Base-by-base conservation (phyloP, 257 asterid genomes). In the Solanum chiquidenum region DNA sequence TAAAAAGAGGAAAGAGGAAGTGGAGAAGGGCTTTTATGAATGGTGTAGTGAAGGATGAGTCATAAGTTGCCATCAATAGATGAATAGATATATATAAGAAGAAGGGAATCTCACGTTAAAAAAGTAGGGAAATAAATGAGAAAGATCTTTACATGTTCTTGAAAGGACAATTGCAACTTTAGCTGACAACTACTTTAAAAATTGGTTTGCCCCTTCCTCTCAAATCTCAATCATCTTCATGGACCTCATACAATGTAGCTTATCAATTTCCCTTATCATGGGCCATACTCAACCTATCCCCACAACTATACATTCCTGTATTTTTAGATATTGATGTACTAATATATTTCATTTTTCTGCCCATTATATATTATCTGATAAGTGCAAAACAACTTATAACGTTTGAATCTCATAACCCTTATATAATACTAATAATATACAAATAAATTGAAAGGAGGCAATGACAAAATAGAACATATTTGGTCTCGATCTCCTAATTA, bases 31-130 rank as follows among this genome's bases (percentile, higher is more conserved):
- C 60, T 9, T 37, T 86, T 84, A 62, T 62, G 72, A 86, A 80
- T 25, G 82, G 83, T 60, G 85, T 87, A 90, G 95, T 92, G 95
- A 88, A 88, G 80, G 94, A 89, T 93, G 95, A 94, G 76, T 93
- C 95, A 94, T 58, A 72, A 87, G 82, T 90, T 89, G 79, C 86
- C 12, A 86, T 82, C 84, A 44, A 64, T 42, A n/a, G 76, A 68
- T 68, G 37, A 62, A 34, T 42, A 37, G 20, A 62, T 84, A 73
- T 37, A 38, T 72, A 84, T 86, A 34, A 87, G 33, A 88, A 52
- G 79, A 75, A 46, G 88, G 88, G 94, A 92, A 92, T 91, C 93
- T 92, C 76, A 90, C 92, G 92, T 86, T 73, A 73, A 34, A 90
- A 92, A 88, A 89, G 90, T 46, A 83, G 87, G 84, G 82, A 83